A percentile compares a stretch with the other conserved stretches of the same genome.
These are phyloP conservation scores for Luffa aegyptiaca DNA, from an alignment of 306 rosid genomes.

Conservation along the genomic window DNA sequence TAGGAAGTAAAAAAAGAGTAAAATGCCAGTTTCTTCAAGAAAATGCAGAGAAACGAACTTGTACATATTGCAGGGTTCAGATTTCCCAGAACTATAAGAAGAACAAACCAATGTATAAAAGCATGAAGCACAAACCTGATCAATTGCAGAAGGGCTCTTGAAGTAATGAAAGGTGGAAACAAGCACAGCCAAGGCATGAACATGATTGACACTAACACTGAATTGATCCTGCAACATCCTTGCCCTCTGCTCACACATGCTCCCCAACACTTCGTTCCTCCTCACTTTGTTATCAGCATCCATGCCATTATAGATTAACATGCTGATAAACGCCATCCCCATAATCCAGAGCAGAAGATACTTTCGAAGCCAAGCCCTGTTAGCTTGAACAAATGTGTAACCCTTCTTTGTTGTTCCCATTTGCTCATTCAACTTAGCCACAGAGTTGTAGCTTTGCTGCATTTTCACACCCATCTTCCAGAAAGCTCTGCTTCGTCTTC, in stretches of 20 bases:
- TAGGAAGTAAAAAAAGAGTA: neutral
- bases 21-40: neutral
- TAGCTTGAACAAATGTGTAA: constrained; percentile 62
- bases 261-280: constrained; percentile 63
- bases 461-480: constrained; percentile 40
- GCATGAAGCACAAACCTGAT: constrained; percentile 59
- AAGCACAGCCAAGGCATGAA: constrained; percentile 91
- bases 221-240: constrained; percentile 98
- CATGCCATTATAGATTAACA: constrained; percentile 40
- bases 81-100: neutral
- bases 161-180: constrained; percentile 92
- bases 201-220: constrained; percentile 92
- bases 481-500: constrained; percentile 14
- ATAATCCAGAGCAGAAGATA: constrained; percentile 51
- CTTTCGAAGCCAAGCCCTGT: constrained; percentile 68
- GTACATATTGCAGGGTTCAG: neutral
- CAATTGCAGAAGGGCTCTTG: constrained; percentile 86
- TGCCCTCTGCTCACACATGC: constrained; percentile 96
- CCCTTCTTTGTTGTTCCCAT: constrained; percentile 46
- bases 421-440: constrained; percentile 68
- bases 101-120: constrained; percentile 2
- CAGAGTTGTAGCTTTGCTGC: constrained; percentile 39
- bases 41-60: neutral
- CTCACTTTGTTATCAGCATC: constrained; percentile 77
- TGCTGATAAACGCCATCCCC: constrained; percentile 43